A percentile compares a stretch with the other conserved stretches of the same genome.
Evolutionary conservation across 2,329 filamentous ascomycete genomes (phyloP).

Genomic region (Thielaviopsis ethacetica): DNA sequence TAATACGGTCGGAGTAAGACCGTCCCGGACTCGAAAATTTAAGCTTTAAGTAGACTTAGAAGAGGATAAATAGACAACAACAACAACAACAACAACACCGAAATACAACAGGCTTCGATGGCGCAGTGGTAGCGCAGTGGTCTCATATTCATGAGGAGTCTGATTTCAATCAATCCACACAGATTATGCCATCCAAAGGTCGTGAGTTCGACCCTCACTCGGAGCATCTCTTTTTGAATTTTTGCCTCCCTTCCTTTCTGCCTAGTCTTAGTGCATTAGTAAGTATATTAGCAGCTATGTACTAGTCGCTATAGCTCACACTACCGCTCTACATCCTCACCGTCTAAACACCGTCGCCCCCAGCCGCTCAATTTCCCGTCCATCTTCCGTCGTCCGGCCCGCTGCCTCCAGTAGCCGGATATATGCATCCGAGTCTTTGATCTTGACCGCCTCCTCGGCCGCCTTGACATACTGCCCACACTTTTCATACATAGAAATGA

Average conservation of each 20-base stretch:
- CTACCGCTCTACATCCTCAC: background rate
- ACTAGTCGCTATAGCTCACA: background rate
- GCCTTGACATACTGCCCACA: conserved; percentile 81
- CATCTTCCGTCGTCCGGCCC: conserved; percentile 47
- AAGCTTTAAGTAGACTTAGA: too few species aligned
- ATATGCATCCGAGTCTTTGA: conserved; percentile 63
- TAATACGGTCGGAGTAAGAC: too few species aligned
- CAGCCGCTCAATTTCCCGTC: conserved; percentile 68
- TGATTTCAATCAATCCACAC: conserved; percentile 1
- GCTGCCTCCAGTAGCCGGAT: conserved; percentile 59
- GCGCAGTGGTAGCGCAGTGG: conserved; percentile 11
- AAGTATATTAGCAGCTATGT: too few species aligned
- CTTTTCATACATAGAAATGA: conserved; percentile 88
- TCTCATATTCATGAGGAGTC: conserved; percentile 11
- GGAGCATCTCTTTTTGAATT: conserved; percentile 6
- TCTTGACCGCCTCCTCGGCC: conserved; percentile 75
- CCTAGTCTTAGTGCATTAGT: too few species aligned
- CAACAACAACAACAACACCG: too few species aligned
- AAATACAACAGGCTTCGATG: conserved; percentile 9
- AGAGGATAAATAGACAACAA: too few species aligned
- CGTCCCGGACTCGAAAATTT: too few species aligned
- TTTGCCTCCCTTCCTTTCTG: background rate
- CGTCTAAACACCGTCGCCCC: conserved; percentile 40
- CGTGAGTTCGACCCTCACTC: conserved; percentile 13
- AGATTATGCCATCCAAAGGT: conserved; percentile 12